These are phyloP conservation scores for Protomyces inundatus DNA, from an alignment of 1,139 yeast species.

Conservation along the genomic window DNA sequence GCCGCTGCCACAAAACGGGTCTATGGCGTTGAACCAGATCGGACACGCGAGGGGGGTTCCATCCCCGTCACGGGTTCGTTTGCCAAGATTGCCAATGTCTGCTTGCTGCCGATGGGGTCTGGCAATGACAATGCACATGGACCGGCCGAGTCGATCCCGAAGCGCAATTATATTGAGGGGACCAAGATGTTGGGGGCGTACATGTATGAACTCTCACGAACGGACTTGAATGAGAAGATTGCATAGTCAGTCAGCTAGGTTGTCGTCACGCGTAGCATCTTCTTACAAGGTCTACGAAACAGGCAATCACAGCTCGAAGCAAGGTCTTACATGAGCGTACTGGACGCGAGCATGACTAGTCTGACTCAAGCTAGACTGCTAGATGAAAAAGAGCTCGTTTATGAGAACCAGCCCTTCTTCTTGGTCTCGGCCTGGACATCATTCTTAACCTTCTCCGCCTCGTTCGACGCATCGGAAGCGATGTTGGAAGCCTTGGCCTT, in stretches of 20 bases:
- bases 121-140: conserved; percentile 96
- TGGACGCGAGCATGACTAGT: too few relatives aligned
- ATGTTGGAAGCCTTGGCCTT: conserved; percentile 15
- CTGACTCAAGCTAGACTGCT: too few relatives aligned
- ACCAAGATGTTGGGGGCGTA: conserved; percentile 91
- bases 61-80: conserved; percentile 90
- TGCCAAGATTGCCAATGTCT: conserved; percentile 53
- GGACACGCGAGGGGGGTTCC: conserved; percentile 84
- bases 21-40: conserved; percentile 91
- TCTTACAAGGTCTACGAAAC: too few relatives aligned
- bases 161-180: conserved; percentile 86
- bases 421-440: neutral
- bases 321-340: too few relatives aligned
- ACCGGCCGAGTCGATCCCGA: conserved; percentile 86
- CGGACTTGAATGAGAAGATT: neutral
- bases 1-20: conserved; percentile 88
- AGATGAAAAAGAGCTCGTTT: neutral
- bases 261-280: too few relatives aligned
- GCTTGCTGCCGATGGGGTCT: conserved; percentile 34
- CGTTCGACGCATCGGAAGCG: conserved; percentile 10
- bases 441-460: conserved; percentile 11
- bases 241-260: too few relatives aligned
- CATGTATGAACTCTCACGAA: conserved; percentile 68
- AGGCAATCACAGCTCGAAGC: too few relatives aligned
- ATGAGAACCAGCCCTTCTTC: neutral